Evolutionary conservation across 805 yeast species (phyloP), one percentile per base, ranked within the genome.

Genomic region (Candida orba): DNA sequence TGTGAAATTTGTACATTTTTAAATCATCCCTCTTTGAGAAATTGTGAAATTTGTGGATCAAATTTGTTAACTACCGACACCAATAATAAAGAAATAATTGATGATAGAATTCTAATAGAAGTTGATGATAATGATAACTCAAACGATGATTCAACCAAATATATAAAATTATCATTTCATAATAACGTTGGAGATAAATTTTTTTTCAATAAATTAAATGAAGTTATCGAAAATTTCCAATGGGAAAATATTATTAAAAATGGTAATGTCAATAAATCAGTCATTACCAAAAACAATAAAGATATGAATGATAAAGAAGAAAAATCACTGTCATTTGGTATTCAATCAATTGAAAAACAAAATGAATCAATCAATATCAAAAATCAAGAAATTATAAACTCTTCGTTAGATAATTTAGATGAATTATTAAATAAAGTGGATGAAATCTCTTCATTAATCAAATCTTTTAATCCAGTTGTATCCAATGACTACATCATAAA

Each of bases 11-110:
- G 95, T 52, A 86, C 98, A 0, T 91, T 89, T 55, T 65, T 78
- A 12, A 93, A 91, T 59, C 96, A 90, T 60, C 84, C 89, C 0
- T 77, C 85, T 3, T 68, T 91, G 69, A 63, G 70, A 32, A 71
- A 69, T 49, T 91, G 99, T 62, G 99, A 91, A 61, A 73, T 93
- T 57, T 91, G 98, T 65, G 96, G 96, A 0, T 68, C 81, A 0
- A 67, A 68, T 18, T 58, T 81, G 23, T 63, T 65, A 4, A 44
- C 53, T 42, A 40, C 63, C 56, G 35, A 57, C 8, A 53, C 22
- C 52, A 44, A 48, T 52, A 53, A 42, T 44, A 24, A 40, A 43
- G 58, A 54, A 23, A 67, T 53, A 3, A 53, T 52, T 39, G 61
- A 54, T 32, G 69, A 64, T 46, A 52, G 69, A 40, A 53, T 65